These are phyloP conservation scores for Pezizomycotina sp. DNA, from an alignment of 2,329 filamentous ascomycete species.

Conservation along the genomic window DNA sequence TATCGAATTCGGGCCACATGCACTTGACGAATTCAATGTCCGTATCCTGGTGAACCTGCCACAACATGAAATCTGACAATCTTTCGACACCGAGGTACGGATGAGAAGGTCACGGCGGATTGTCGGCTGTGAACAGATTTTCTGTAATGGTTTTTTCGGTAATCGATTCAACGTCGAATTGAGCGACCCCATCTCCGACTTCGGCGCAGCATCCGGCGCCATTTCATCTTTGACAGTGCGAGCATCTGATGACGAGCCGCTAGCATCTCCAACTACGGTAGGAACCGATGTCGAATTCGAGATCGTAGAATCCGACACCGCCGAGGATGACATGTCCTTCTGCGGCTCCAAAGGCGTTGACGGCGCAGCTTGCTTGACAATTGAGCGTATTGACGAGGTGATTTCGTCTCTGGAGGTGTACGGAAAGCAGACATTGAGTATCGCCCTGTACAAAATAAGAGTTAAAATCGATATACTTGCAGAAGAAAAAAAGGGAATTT, in stretches of 20 bases:
- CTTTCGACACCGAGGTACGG: conserved; percentile 79
- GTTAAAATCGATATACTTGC: neutral
- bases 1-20: conserved; percentile 88
- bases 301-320: conserved; percentile 4
- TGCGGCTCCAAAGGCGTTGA: conserved; percentile 3
- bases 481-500: neutral
- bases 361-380: conserved; percentile 38
- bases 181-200: too few species aligned
- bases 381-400: conserved; percentile 70
- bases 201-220: too few species aligned
- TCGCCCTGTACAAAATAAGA: conserved; percentile 32
- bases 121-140: conserved; percentile 74
- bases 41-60: conserved; percentile 88
- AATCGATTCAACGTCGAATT: conserved; percentile 83
- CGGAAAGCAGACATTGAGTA: conserved; percentile 91
- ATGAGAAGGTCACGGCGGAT: conserved; percentile 81
- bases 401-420: conserved; percentile 96
- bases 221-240: too few species aligned
- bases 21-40: conserved; percentile 84
- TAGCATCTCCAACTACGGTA: conserved; percentile 14
- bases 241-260: too few species aligned
- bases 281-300: neutral
- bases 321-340: conserved; percentile 10
- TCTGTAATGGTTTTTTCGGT: conserved; percentile 63
- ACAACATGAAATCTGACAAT: conserved; percentile 94